Conservation (phyloP, 2,329 filamentous ascomycete species). For the Nemania sp. region DNA sequence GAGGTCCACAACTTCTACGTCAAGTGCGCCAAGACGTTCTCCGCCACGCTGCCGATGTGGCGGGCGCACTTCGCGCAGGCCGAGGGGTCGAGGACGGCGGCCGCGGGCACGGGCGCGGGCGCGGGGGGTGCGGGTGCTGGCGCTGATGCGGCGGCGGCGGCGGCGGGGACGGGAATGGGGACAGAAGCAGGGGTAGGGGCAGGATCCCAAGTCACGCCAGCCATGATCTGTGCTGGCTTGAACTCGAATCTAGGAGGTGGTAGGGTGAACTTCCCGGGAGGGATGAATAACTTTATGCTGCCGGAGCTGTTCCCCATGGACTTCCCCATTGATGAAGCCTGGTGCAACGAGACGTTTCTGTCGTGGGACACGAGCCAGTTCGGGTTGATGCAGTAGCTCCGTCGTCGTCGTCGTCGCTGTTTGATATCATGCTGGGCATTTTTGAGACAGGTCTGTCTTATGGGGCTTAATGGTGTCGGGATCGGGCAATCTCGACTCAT, state of each 20-base stretch:
- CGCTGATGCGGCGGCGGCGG: not conserved
- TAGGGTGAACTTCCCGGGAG: slow-evolving; percentile 7
- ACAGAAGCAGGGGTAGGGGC: too few species aligned
- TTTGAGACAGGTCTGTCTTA: not conserved
- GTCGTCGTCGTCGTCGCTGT: not conserved
- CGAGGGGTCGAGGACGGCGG: slow-evolving; percentile 6
- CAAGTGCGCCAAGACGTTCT: slow-evolving; percentile 31
- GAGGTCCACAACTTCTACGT: slow-evolving; percentile 30
- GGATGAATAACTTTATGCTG: slow-evolving; percentile 15
- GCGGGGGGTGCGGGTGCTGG: not conserved
- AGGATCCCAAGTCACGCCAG: slow-evolving; percentile 1
- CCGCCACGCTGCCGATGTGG: slow-evolving; percentile 32
- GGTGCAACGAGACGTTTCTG: slow-evolving; percentile 31
- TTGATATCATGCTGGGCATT: not conserved
- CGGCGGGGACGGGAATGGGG: not conserved
- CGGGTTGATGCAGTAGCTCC: not conserved
- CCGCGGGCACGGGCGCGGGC: not conserved
- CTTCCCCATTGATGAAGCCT: slow-evolving; percentile 34
- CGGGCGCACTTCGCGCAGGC: slow-evolving; percentile 30
- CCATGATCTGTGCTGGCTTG: slow-evolving; percentile 1
- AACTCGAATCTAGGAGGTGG: not conserved
- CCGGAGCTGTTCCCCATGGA: slow-evolving; percentile 34
- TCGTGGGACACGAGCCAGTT: slow-evolving; percentile 16
- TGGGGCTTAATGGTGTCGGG: not conserved
- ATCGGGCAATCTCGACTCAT: not conserved